Conservation (phyloP, 768 basidiomycete genomes). For the Roridomyces roridus region DNA sequence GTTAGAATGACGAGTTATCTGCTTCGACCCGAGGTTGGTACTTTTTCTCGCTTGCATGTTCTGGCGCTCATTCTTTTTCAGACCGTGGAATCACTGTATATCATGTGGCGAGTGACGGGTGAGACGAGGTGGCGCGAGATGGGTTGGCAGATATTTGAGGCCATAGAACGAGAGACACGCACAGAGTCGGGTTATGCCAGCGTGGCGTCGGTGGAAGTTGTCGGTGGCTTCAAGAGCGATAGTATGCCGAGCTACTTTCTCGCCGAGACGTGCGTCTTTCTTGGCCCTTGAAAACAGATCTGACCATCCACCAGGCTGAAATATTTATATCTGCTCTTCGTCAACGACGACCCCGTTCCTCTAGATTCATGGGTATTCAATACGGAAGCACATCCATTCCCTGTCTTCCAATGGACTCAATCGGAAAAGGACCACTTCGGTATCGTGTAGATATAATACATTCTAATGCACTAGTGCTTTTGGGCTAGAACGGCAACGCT, state of each 20-base stretch:
- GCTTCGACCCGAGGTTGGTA: conserved; percentile 72
- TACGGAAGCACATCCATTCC: conserved; percentile 80
- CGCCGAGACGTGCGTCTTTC: conserved; percentile 49
- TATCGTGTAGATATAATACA: conserved; percentile 28
- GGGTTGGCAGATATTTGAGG: conserved; percentile 74
- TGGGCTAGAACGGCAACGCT: not conserved
- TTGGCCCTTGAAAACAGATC: not conserved
- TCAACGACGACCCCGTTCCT: conserved; percentile 64
- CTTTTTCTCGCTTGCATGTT: not conserved
- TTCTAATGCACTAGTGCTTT: conserved; percentile 4
- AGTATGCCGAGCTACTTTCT: conserved; percentile 74
- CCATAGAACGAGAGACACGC: conserved; percentile 65
- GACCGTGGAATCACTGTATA: conserved; percentile 77
- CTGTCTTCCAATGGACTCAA: conserved; percentile 68
- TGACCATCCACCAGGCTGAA: conserved; percentile 54
- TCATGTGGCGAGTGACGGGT: conserved; percentile 75
- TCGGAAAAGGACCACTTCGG: conserved; percentile 53
- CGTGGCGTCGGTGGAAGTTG: conserved; percentile 52
- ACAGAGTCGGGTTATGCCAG: conserved; percentile 68
- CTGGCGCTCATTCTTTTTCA: conserved; percentile 31
- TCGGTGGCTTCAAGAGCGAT: conserved; percentile 49
- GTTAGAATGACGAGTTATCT: conserved; percentile 55
- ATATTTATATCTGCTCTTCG: conserved; percentile 76
- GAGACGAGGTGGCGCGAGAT: conserved; percentile 72
- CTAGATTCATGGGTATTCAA: conserved; percentile 67